These are phyloP conservation scores for Cymodocea nodosa DNA, from an alignment of 116 monocot species.

Conservation along the genomic window DNA sequence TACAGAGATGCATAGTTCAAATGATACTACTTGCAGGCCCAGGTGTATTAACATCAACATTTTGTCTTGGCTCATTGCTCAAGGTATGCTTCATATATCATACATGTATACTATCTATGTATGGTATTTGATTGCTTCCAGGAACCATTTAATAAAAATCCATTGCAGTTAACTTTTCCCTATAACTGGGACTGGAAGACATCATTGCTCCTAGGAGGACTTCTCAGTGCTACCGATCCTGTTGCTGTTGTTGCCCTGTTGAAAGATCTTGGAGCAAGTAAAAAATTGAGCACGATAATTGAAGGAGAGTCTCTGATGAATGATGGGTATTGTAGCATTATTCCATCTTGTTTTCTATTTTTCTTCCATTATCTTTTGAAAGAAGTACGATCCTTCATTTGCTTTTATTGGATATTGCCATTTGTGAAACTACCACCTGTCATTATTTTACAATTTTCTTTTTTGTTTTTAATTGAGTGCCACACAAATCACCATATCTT, in stretches of 20 bases:
- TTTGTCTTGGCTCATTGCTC: slow-evolving; percentile 63
- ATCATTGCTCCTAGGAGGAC: slow-evolving; percentile 85
- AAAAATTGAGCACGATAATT: slow-evolving; percentile 97
- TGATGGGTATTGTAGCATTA: slow-evolving; percentile 66
- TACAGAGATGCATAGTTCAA: slow-evolving; percentile 84
- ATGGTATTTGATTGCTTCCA: background rate
- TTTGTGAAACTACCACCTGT: no score
- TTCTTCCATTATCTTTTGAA: background rate
- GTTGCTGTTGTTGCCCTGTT: slow-evolving; percentile 95
- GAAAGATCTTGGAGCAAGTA: slow-evolving; percentile 98
- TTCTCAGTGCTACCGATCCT: slow-evolving; percentile 99
- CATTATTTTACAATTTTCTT: no score
- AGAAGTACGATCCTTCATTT: background rate
- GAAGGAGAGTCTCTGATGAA: slow-evolving; percentile 99
- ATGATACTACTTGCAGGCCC: slow-evolving; percentile 96
- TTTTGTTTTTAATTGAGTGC: no score
- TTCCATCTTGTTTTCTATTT: background rate
- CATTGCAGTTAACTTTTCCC: slow-evolving; percentile 58
- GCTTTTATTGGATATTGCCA: background rate
- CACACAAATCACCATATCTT: no score
- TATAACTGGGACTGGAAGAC: slow-evolving; percentile 92
- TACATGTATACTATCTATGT: background rate
- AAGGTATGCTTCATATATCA: slow-evolving; percentile 34
- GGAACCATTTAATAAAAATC: background rate
- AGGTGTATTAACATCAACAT: slow-evolving; percentile 88